Evolutionary conservation across 768 basidiomycete species (phyloP), one percentile per base, ranked within the genome.

Genomic region (Macrolepiota dolichaula): DNA sequence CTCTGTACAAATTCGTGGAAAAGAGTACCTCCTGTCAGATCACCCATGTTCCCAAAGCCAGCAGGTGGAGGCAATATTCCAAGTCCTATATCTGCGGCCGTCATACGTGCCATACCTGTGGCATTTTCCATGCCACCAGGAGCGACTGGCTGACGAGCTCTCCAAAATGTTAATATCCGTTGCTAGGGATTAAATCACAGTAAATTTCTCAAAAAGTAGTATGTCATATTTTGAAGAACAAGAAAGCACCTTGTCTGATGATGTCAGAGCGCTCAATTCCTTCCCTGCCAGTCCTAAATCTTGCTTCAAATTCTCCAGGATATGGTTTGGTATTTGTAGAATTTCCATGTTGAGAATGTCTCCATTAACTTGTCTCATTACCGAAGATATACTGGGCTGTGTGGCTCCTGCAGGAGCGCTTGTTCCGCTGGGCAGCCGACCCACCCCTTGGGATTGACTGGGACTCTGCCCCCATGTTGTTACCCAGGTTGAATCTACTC

Each of bases 171-270:
- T 25, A 81, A 25, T 44, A 85, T 73, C 24, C 71, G 72, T 67
- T 61, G 71, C 81, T 83, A 49, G 49, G 46, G 17, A 27, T n/a
- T 35, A 55, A n/a, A 22, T 29, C 19, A 12, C 11, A 11, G 12
- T 47, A 11, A n/a, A 12, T 24, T n/a, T 49, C 19, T 24, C 46
- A 7, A 50, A 68, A 40, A 37, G 57, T 54, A 57, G 59, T 46
- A n/a, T 54, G 29, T 22, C 17, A 35, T 17, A 10, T 36, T 6
- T 53, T 35, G 51, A 56, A 63, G 57, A 51, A 69, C 73, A 47
- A n/a, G n/a, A n/a, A n/a, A n/a, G n/a, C 63, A 88, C 89, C 81
- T 89, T 91, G 17, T 91, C 89, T 0, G 75, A 72, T 17, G 68
- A 32, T 37, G 76, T 78, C 64, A 87, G 68, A 17, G 72, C 63